Base-by-base conservation (phyloP, 257 asterid species). In the Ilex asprella region DNA sequence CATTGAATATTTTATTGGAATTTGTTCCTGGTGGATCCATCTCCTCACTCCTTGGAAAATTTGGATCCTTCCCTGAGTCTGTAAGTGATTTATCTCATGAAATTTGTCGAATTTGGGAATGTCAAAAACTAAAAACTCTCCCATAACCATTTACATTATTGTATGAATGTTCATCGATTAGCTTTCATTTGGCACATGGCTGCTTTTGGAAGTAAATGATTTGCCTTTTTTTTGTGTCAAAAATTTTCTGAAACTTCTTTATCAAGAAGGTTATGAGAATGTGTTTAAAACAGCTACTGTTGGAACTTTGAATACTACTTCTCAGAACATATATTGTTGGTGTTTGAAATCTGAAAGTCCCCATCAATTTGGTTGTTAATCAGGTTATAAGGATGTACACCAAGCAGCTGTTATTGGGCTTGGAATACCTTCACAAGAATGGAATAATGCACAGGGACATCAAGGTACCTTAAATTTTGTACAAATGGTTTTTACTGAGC, bases 11-110 rank as follows among this genome's bases (percentile, higher is more conserved):
- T 75, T 79, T 93, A 77, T 70, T 93, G 75, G 99, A 93, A 68
- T 93, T 93, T 81, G 99, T 93, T 67, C 94, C 97, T 2, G 96
- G 99, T 66, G 99, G 99, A 70, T 89, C 97, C 55, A 93, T 93
- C 68, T 83, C 99, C 43, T 93, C 99, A 46, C 99, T 93, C 59
- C 61, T 93, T 80, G 99, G 96, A 65, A 93, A 89, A 59, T 89
- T 93, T 68, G 99, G 97, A 68, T 93, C 97, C 65, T 85, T 93
- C 67, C 97, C 97, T 2, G 99, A 93, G 78, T 81, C 97, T 67
- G 97, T 89, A 78, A 82, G 99, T 84, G 68, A 56, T 70, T 31
- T 32, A 58, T 9, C 63, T 39, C 63, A 31, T 60, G 31, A 39
- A n/a, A 54, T 16, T 43, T 12, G 3, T 46, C 13, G 10, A 10